Percentiles rank a stretch among this genome's conserved stretches.
Conservation (phyloP, 1,284 basidiomycete genomes). For the Coniophora puteana region DNA sequence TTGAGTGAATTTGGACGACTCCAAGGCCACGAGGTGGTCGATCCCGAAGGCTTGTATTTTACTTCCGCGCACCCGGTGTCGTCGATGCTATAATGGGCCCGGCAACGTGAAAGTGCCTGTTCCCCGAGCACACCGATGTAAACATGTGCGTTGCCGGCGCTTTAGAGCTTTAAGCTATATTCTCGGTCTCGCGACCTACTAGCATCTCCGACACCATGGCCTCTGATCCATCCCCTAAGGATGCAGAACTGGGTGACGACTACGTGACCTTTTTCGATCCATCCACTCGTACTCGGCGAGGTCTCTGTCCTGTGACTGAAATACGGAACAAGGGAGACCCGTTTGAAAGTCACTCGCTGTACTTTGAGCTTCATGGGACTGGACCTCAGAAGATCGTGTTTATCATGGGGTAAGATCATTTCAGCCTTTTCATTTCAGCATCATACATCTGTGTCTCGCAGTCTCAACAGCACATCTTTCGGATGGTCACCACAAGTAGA, state of each 20-base stretch:
- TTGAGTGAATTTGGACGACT: no score
- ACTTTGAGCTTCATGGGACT: slow-evolving; percentile 72
- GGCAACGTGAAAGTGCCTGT: no score
- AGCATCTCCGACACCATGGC: not conserved
- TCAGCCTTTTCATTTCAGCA: not conserved
- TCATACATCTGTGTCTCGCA: slow-evolving; percentile 10
- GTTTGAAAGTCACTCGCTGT: slow-evolving; percentile 66
- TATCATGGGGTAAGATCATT: slow-evolving; percentile 56
- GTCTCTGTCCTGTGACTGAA: slow-evolving; percentile 67
- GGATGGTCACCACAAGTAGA: slow-evolving; percentile 60
- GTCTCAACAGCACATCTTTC: slow-evolving; percentile 61
- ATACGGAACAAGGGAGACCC: slow-evolving; percentile 45
- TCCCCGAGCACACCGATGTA: no score
- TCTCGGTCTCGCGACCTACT: not conserved
- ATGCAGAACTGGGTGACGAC: slow-evolving; percentile 10
- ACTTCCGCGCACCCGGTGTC: no score
- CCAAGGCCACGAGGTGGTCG: no score
- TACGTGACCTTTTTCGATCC: slow-evolving; percentile 29
- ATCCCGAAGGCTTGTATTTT: no score
- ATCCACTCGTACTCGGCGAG: slow-evolving; percentile 58
- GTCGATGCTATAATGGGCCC: no score
- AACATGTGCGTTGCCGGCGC: no score
- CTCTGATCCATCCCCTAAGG: slow-evolving; percentile 8
- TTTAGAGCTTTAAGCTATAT: no score
- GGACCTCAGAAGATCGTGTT: slow-evolving; percentile 64